A percentile compares a stretch with the other conserved stretches of the same genome.
Evolutionary conservation across 1,139 yeast genomes (phyloP).

Genomic region (Pneumocystis canis): DNA sequence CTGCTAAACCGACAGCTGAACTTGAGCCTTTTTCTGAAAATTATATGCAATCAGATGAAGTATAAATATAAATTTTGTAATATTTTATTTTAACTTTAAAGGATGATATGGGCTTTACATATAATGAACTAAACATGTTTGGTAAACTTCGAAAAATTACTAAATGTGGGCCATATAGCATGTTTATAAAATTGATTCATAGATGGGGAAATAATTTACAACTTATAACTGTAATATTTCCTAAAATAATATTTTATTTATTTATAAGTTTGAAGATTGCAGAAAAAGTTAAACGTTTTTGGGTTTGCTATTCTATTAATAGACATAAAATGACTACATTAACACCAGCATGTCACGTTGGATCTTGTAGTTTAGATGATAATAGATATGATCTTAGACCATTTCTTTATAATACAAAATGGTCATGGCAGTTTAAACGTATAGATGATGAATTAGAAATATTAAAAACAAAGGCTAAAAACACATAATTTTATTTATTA

Average conservation of each 20-base stretch:
- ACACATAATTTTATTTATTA: background rate
- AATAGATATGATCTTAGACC: conserved; percentile 92
- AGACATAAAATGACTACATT: conserved; percentile 93
- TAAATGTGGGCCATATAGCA: conserved; percentile 89
- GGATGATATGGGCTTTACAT: conserved; percentile 92
- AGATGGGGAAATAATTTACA: conserved; percentile 43
- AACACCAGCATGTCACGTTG: conserved; percentile 96
- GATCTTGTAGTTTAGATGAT: conserved; percentile 94
- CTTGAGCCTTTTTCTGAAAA: conserved; percentile 85
- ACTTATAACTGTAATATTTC: conserved; percentile 26
- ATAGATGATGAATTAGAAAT: conserved; percentile 38
- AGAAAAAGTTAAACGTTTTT: conserved; percentile 79
- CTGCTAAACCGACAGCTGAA: conserved; percentile 95
- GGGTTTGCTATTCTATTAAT: conserved; percentile 84
- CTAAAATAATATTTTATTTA: conserved; percentile 22
- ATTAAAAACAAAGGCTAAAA: conserved; percentile 5
- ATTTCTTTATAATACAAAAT: conserved; percentile 78
- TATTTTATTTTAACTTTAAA: background rate
- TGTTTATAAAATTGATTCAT: conserved; percentile 79
- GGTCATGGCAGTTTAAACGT: conserved; percentile 77
- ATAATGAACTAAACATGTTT: conserved; percentile 78
- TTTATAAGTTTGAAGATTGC: conserved; percentile 75
- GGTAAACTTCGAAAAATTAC: conserved; percentile 87
- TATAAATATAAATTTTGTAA: background rate
- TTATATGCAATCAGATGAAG: conserved; percentile 90